Conservation (phyloP, 164 flowering plant genomes). For the Dillenia turbinata region DNA sequence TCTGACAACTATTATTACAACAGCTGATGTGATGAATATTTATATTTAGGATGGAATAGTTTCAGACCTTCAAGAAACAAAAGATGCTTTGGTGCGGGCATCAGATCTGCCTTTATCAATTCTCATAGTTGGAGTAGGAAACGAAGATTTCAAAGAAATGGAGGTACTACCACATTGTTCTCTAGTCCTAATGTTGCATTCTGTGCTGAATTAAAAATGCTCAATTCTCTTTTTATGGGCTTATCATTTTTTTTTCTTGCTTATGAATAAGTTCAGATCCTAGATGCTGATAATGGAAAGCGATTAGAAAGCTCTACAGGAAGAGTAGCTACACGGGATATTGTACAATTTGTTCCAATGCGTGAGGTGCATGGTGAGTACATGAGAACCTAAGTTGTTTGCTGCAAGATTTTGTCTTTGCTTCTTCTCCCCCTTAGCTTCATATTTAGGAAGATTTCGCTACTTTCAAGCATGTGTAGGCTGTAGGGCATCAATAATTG, state of each 20-base stretch:
- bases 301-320: conserved; percentile 76
- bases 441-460: neutral
- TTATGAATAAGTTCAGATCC: conserved; percentile 35
- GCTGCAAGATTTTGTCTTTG: neutral
- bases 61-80: conserved; percentile 79
- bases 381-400: neutral
- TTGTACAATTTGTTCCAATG: conserved; percentile 87
- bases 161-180: conserved; percentile 46
- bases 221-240: neutral
- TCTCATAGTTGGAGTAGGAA: conserved; percentile 92
- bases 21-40: neutral
- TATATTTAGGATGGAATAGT: conserved; percentile 80
- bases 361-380: conserved; percentile 65
- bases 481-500: too few species aligned
- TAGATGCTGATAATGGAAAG: conserved; percentile 82
- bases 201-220: neutral
- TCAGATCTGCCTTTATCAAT: conserved; percentile 91
- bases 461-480: too few species aligned
- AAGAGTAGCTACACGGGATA: conserved; percentile 77
- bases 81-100: conserved; percentile 80
- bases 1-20: neutral
- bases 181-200: neutral
- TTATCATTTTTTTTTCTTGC: too few species aligned
- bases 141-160: conserved; percentile 82
- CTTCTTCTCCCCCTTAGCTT: neutral